Evolutionary conservation across 306 rosid genomes (phyloP), one percentile per base, ranked within the genome.

Genomic region (Acacia acuminata): DNA sequence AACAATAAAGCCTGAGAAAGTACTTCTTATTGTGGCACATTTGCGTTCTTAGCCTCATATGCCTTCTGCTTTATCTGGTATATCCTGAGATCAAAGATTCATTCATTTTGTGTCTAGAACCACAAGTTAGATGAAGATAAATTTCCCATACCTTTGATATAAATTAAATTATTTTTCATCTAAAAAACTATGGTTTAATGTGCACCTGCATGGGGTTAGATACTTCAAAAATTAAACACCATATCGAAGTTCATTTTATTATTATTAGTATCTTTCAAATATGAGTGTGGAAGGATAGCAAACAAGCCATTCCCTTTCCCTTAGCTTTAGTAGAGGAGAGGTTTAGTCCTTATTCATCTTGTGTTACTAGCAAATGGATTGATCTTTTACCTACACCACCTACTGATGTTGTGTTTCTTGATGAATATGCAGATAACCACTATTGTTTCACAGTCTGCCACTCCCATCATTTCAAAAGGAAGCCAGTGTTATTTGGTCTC

Each of bases 401-500:
- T 50, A 32, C 76, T 82, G 42, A 75, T 81, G 53, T 79, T 82
- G 80, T 74, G 83, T 76, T 85, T 83, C 61, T 75, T 50, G 51
- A 82, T 34, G 82, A 40, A 78, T 82, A 58, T 75, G 79, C 64
- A 96, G 99, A 86, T 96, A 88, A 96, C 94, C 53, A 77, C 87
- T 14, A 45, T 80, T 25, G 99, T 90, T 76, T 89, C 93, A 81
- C 94, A 85, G 82, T 88, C 85, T 68, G 93, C 84, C 40, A 88
- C 81, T 82, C 93, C 97, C 79, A 86, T 84, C 32, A 85, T 89
- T 81, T 90, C 96, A 27, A 92, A 89, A 87, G 99, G 98, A 86
- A 92, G 84, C 85, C 99, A 92, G 87, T 94, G 99, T 80, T 96
- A 91, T 89, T 81, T 89, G 45, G 98, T 90, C 77, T 73, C 98